Conservation (phyloP, 2,329 filamentous ascomycete species). For the Penicillium occitanis region DNA sequence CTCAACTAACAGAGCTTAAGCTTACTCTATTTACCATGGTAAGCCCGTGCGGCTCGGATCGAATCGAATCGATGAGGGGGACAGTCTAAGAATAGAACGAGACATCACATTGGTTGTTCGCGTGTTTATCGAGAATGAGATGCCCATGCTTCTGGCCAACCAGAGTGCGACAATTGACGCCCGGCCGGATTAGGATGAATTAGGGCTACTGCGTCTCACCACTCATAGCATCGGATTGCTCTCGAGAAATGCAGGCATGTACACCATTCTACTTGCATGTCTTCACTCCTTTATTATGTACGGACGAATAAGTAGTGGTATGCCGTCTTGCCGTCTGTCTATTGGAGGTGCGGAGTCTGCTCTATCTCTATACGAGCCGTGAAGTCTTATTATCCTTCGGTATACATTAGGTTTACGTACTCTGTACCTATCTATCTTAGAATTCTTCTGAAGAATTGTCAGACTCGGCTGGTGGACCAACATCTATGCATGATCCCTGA, state of each 20-base stretch:
- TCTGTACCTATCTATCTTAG: neutral
- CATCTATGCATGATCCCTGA: slow-evolving; percentile 7
- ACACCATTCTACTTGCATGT: slow-evolving; percentile 1
- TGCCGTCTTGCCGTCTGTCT: neutral
- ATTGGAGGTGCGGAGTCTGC: neutral
- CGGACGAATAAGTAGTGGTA: neutral
- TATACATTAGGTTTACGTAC: neutral
- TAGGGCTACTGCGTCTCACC: slow-evolving; percentile 3
- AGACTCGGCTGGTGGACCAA: neutral
- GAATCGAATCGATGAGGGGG: neutral
- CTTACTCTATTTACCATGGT: neutral
- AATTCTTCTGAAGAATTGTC: slow-evolving; percentile 7
- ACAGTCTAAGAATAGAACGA: slow-evolving; percentile 18
- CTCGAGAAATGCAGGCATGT: neutral
- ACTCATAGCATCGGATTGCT: slow-evolving; percentile 10
- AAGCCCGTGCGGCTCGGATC: slow-evolving; percentile 14
- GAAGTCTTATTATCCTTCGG: neutral
- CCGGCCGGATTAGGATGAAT: slow-evolving; percentile 3
- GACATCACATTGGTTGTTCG: neutral
- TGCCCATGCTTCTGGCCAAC: slow-evolving; percentile 13
- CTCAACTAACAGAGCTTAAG: slow-evolving; percentile 1
- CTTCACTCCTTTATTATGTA: neutral
- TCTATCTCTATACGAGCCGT: neutral
- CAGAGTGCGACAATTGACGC: slow-evolving; percentile 12
- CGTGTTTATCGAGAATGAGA: neutral